Evolutionary conservation across 106 monocot species (phyloP).

Genomic region (Acorus gramineus): DNA sequence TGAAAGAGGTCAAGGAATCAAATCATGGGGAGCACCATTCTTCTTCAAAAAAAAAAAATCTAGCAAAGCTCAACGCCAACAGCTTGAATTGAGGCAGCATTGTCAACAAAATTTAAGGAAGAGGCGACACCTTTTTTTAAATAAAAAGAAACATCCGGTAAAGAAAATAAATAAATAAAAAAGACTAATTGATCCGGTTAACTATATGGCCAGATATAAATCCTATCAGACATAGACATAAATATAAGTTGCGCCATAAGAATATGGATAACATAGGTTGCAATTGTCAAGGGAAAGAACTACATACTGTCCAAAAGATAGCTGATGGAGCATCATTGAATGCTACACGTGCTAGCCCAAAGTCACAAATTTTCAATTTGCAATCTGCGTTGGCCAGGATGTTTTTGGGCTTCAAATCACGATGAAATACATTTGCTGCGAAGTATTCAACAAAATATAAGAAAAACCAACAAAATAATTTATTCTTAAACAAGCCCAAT

Average conservation of each 20-base stretch:
- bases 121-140: too few relatives aligned
- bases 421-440: conserved; percentile 49
- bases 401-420: conserved; percentile 62
- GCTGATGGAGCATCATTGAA: conserved; percentile 59
- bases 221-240: neutral
- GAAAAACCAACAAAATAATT: neutral
- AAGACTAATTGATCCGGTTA: neutral
- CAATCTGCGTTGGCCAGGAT: conserved; percentile 66
- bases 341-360: conserved; percentile 51
- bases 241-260: too few relatives aligned
- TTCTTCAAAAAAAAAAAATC: neutral
- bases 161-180: neutral
- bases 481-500: neutral
- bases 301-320: conserved; percentile 58
- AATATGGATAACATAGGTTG: neutral
- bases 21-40: conserved; percentile 3
- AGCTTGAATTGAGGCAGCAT: too few relatives aligned
- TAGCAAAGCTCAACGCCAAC: too few relatives aligned
- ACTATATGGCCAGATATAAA: neutral
- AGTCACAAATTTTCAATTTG: conserved; percentile 56
- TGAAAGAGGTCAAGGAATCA: too few relatives aligned
- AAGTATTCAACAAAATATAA: conserved; percentile 5
- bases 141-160: neutral
- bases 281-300: neutral
- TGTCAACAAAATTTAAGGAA: too few relatives aligned